Evolutionary conservation across 169 alveolate genomes (phyloP).

Genomic region (Cyclospora cayetanensis): DNA sequence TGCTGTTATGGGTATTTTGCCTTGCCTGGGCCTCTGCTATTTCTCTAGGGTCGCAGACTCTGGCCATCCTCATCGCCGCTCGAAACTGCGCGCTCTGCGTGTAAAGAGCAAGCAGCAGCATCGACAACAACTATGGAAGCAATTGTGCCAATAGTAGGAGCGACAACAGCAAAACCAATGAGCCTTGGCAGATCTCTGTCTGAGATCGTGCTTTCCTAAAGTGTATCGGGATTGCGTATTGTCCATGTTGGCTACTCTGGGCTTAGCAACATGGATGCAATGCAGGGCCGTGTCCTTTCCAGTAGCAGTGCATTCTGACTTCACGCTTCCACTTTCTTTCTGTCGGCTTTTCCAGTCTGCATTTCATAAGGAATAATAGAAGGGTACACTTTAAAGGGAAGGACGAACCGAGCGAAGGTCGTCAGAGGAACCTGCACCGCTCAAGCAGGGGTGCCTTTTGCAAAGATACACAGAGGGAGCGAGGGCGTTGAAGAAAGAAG

Average conservation of each 20-base stretch:
- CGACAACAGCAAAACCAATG: background rate
- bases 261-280: too few relatives aligned
- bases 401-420: background rate
- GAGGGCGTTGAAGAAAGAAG: too few relatives aligned
- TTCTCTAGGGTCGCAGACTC: slow-evolving; percentile 64
- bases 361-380: background rate
- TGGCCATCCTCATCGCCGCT: slow-evolving; percentile 73
- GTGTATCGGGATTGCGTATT: too few relatives aligned
- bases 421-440: background rate
- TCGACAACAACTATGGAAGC: background rate
- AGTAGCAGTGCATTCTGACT: background rate
- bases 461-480: too few relatives aligned
- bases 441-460: too few relatives aligned
- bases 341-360: slow-evolving; percentile 36
- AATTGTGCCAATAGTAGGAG: background rate
- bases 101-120: background rate
- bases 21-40: slow-evolving; percentile 70
- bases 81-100: slow-evolving; percentile 73
- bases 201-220: too few relatives aligned
- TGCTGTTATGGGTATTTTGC: background rate
- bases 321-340: slow-evolving; percentile 59
- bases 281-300: background rate
- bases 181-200: too few relatives aligned
- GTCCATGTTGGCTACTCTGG: too few relatives aligned
- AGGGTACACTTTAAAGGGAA: background rate